Evolutionary conservation across 2,329 filamentous ascomycete genomes (phyloP), one percentile per base, ranked within the genome.

Genomic region (Periconia macrospinosa): DNA sequence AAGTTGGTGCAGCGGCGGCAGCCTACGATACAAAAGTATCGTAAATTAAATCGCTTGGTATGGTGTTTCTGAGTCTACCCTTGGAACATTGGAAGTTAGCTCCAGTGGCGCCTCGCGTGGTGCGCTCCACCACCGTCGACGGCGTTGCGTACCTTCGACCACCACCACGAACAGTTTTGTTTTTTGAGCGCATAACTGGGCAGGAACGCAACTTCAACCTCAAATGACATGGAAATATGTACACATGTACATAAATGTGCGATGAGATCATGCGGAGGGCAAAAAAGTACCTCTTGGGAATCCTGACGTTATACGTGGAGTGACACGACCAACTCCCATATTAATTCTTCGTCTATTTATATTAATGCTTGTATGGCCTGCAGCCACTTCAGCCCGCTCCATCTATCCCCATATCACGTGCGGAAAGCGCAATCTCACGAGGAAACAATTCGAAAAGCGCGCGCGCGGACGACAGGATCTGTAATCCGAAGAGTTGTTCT

Each of bases 241-340:
- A n/a, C 11, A 49, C n/a, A 3, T 30, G 23, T 27, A 27, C 23
- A 27, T 27, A 8, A 19, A 37, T 42, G 47, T 49, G 23, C 18
- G 19, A 49, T 49, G 47, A 49, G 20, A 42, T 49, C 35, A 49
- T 49, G 40, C 41, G 35, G 30, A 48, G 46, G 30, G 9, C 23
- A 27, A 13, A 6, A 37, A n/a, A 37, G 11, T 37, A 10, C 11
- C 33, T 37, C 33, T 37, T n/a, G 5, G 11, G 23, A 27, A 27
- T 3, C 15, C 33, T 37, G 11, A 37, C 33, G 33, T 10, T 13
- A 3, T 14, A 13, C 33, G 33, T 37, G 11, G 33, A 14, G n/a
- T 13, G 33, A n/a, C 11, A 6, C 11, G 15, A 13, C 33, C 5
- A 37, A n/a, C 11, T 13, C 15, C 15, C 33, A 37, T 6, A 37